These are phyloP conservation scores for Rhizoclosmatium sp. DNA, from an alignment of 192 early-diverging fungal genomes.

Conservation along the genomic window DNA sequence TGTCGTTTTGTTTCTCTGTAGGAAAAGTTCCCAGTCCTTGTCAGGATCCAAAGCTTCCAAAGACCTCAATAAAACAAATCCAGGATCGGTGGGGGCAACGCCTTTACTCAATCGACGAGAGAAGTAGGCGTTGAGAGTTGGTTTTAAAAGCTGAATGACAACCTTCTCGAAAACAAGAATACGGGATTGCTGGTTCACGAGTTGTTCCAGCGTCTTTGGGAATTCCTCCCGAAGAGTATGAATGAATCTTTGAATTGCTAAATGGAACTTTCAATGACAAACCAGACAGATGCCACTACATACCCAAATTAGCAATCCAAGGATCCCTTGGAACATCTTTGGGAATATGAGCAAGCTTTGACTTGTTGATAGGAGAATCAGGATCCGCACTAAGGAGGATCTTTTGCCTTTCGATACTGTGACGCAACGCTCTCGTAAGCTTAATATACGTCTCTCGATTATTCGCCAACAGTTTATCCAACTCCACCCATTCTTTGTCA, in stretches of 20 bases:
- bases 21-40: constrained; percentile 53
- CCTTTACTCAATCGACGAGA: constrained; percentile 37
- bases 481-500: constrained; percentile 49
- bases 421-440: constrained; percentile 37
- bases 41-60: constrained; percentile 49
- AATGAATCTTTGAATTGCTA: constrained; percentile 54
- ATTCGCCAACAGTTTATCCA: constrained; percentile 49
- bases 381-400: constrained; percentile 20
- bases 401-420: constrained; percentile 36
- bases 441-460: constrained; percentile 50
- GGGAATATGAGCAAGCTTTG: constrained; percentile 23
- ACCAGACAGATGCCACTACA: background rate
- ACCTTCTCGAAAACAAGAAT: constrained; percentile 56
- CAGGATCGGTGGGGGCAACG: constrained; percentile 10
- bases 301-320: constrained; percentile 55
- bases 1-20: constrained; percentile 20
- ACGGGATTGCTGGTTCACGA: constrained; percentile 51
- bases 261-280: constrained; percentile 23
- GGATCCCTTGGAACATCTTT: constrained; percentile 50
- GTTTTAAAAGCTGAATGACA: constrained; percentile 53
- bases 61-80: background rate
- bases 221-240: constrained; percentile 47
- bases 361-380: constrained; percentile 31
- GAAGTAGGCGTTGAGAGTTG: constrained; percentile 51
- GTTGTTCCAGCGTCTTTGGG: constrained; percentile 45